Conservation (phyloP, 441 rosid genomes). For the Arabidopsis lyrata region DNA sequence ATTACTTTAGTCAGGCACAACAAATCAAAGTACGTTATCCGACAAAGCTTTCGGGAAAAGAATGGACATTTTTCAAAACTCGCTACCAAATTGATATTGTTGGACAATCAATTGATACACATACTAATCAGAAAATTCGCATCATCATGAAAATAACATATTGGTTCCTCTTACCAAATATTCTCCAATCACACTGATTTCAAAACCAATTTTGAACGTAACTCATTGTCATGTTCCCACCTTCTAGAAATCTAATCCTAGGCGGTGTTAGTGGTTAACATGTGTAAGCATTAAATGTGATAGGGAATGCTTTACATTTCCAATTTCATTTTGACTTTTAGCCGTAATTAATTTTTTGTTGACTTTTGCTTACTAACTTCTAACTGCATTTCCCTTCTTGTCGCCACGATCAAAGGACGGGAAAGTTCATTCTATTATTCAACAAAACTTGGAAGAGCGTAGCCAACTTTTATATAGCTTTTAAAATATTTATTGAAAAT, state of each 20-base stretch:
- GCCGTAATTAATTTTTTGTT: slow-evolving; percentile 29
- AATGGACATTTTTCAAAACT: background rate
- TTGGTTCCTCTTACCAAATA: background rate
- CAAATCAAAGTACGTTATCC: slow-evolving; percentile 5
- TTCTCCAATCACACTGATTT: slow-evolving; percentile 1
- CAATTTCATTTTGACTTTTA: slow-evolving; percentile 37
- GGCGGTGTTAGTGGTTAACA: slow-evolving; percentile 27
- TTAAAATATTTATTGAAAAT: background rate
- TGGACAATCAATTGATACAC: background rate
- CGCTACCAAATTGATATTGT: background rate
- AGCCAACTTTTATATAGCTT: slow-evolving; percentile 19
- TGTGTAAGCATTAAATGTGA: slow-evolving; percentile 41
- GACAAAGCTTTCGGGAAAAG: slow-evolving; percentile 1
- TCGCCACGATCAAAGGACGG: slow-evolving; percentile 46
- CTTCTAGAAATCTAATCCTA: background rate
- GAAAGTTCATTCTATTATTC: background rate
- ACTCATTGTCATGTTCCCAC: background rate
- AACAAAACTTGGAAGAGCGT: slow-evolving; percentile 5
- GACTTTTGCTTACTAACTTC: slow-evolving; percentile 46
- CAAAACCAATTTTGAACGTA: background rate
- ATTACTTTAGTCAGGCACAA: background rate
- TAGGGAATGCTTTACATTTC: slow-evolving; percentile 34
- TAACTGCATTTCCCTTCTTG: slow-evolving; percentile 41
- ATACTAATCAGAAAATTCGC: background rate
- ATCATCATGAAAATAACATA: background rate